Conservation (phyloP, 2,329 filamentous ascomycete genomes). For the Claviceps purpurea region DNA sequence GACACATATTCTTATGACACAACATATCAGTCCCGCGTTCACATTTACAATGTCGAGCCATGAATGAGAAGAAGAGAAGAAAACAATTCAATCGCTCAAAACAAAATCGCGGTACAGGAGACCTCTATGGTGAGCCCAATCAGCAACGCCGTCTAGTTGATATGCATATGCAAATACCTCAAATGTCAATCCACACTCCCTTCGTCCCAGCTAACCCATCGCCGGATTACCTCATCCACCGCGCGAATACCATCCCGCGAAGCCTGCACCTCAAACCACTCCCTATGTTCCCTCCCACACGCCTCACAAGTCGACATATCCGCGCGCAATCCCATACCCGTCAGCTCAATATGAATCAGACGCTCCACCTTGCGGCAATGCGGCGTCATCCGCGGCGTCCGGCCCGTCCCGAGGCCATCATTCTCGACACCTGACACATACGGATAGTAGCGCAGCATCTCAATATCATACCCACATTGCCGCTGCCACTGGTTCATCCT, state of each 20-base stretch:
- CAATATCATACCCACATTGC: conserved; percentile 82
- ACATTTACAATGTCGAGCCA: too few relatives aligned
- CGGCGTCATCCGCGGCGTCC: conserved; percentile 55
- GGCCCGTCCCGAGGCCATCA: conserved; percentile 14
- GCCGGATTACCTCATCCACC: conserved; percentile 55
- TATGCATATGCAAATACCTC: background rate
- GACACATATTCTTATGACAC: too few relatives aligned
- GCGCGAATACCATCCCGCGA: conserved; percentile 54
- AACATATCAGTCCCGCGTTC: too few relatives aligned
- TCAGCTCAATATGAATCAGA: conserved; percentile 81
- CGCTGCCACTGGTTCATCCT: conserved; percentile 86
- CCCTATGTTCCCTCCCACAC: conserved; percentile 75
- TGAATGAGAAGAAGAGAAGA: too few relatives aligned
- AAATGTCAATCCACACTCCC: conserved; percentile 7
- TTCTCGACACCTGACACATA: conserved; percentile 42
- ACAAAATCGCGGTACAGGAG: background rate
- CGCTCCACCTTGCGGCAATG: conserved; percentile 81
- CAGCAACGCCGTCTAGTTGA: background rate
- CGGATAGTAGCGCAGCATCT: conserved; percentile 83
- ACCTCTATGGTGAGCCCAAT: background rate
- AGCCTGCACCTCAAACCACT: conserved; percentile 90
- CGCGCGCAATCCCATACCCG: conserved; percentile 41
- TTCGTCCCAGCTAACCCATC: conserved; percentile 82
- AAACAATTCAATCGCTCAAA: background rate
- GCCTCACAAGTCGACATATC: conserved; percentile 50